Evolutionary conservation across 106 monocot genomes (phyloP).

Genomic region (Vanilla planifolia): DNA sequence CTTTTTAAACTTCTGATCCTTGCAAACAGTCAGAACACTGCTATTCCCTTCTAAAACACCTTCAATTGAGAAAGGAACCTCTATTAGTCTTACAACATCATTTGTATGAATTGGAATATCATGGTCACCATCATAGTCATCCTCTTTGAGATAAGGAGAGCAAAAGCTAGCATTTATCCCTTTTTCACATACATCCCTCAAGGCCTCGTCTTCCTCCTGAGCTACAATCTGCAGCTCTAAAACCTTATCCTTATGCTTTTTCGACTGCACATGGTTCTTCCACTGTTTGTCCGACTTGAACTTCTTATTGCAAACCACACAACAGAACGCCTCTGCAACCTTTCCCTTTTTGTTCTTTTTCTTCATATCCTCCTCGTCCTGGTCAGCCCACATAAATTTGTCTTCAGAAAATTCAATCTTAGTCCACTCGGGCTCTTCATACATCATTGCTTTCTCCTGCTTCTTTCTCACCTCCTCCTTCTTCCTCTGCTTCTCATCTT

Average conservation of each 20-base stretch:
- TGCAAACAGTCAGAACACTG: slow-evolving; percentile 17
- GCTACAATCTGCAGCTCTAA: slow-evolving; percentile 49
- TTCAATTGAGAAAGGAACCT: slow-evolving; percentile 17
- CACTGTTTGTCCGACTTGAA: slow-evolving; percentile 98
- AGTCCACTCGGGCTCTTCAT: slow-evolving; percentile 81
- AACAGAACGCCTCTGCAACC: slow-evolving; percentile 56
- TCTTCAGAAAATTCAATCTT: slow-evolving; percentile 39
- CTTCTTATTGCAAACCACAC: slow-evolving; percentile 88
- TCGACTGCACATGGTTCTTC: slow-evolving; percentile 98
- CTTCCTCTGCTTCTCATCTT: slow-evolving; percentile 62
- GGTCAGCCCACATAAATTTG: slow-evolving; percentile 12
- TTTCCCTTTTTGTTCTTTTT: slow-evolving; percentile 29
- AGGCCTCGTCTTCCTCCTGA: slow-evolving; percentile 46
- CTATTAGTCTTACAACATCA: slow-evolving; percentile 10
- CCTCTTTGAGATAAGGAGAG: slow-evolving; percentile 18
- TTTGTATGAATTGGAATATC: slow-evolving; percentile 27
- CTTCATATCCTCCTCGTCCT: slow-evolving; percentile 23
- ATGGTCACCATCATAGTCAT: slow-evolving; percentile 19
- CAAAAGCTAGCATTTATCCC: slow-evolving; percentile 31
- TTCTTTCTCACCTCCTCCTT: slow-evolving; percentile 73
- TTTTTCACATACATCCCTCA: slow-evolving; percentile 20
- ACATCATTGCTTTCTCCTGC: slow-evolving; percentile 56
- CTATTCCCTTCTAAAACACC: slow-evolving; percentile 12
- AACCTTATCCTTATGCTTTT: slow-evolving; percentile 89
- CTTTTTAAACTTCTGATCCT: slow-evolving; percentile 31